phyloP scores from a whole-genome alignment of 1,284 basidiomycete species.

The Nidula niveotomentosa region DNA sequence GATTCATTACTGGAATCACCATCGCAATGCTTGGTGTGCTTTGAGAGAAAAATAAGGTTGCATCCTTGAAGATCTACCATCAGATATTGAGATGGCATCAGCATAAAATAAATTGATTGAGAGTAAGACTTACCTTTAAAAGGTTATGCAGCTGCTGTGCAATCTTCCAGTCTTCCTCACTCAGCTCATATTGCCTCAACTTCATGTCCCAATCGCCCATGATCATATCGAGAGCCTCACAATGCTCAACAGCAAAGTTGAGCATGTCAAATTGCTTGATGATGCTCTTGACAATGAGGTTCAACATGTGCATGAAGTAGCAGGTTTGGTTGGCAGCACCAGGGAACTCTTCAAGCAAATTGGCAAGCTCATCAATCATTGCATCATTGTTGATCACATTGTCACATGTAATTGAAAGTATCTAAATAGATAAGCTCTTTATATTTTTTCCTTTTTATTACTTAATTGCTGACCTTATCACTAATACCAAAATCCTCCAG shows the following conservation, averaged over 20 bases:
- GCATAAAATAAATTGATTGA: slow-evolving; percentile 4
- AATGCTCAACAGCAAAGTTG: slow-evolving; percentile 17
- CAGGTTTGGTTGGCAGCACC: slow-evolving; percentile 15
- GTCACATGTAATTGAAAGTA: slow-evolving; percentile 23
- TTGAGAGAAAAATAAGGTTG: slow-evolving; percentile 22
- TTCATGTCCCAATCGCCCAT: slow-evolving; percentile 13
- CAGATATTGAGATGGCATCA: slow-evolving; percentile 7
- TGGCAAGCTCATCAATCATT: slow-evolving; percentile 23
- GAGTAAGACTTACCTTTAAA: slow-evolving; percentile 19
- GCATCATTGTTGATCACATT: slow-evolving; percentile 28
- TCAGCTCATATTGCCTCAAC: slow-evolving; percentile 14
- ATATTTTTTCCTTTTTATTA: background rate
- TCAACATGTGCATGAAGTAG: slow-evolving; percentile 33
- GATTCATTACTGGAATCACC: slow-evolving; percentile 32
- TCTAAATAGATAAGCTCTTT: slow-evolving; percentile 12
- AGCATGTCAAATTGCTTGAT: slow-evolving; percentile 21
- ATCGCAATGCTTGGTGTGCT: slow-evolving; percentile 20
- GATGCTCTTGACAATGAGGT: slow-evolving; percentile 26
- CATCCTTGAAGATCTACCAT: slow-evolving; percentile 16
- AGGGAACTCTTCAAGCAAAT: slow-evolving; percentile 16
- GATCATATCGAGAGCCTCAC: slow-evolving; percentile 12
- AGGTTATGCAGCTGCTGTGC: slow-evolving; percentile 20
- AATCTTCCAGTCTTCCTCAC: slow-evolving; percentile 17
- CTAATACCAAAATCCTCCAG: slow-evolving; percentile 19
- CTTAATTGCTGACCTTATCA: slow-evolving; percentile 13